Evolutionary conservation across 169 alveolate species (phyloP).

Genomic region (Cryptosporidium sp.): DNA sequence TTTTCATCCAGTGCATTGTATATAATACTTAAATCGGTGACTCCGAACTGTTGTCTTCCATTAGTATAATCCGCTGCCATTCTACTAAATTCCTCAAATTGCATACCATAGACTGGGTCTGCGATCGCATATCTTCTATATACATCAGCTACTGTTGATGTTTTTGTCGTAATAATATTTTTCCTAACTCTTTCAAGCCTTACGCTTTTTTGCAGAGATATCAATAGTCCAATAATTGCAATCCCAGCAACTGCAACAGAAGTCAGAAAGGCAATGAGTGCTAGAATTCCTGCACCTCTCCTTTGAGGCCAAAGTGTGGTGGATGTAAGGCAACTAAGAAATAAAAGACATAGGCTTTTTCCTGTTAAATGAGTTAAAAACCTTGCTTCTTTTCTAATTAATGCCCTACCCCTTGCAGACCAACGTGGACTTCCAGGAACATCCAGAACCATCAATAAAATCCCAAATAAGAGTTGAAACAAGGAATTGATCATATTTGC

Average conservation of each 20-base stretch:
- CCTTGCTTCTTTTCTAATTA: conserved; percentile 85
- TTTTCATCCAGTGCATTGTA: conserved; percentile 91
- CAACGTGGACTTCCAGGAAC: conserved; percentile 93
- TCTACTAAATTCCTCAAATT: conserved; percentile 90
- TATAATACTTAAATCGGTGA: conserved; percentile 88
- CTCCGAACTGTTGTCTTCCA: conserved; percentile 88
- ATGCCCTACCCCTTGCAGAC: conserved; percentile 89
- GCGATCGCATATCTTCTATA: conserved; percentile 89
- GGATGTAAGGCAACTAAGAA: conserved; percentile 79
- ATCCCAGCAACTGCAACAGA: conserved; percentile 84
- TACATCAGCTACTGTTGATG: conserved; percentile 88
- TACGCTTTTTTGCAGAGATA: conserved; percentile 87
- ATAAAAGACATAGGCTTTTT: conserved; percentile 86
- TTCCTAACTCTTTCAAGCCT: conserved; percentile 88
- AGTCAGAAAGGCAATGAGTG: conserved; percentile 79
- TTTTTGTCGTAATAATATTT: conserved; percentile 79
- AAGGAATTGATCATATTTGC: conserved; percentile 82
- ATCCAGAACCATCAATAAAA: conserved; percentile 88
- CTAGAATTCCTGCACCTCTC: conserved; percentile 75
- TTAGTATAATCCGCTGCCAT: conserved; percentile 90
- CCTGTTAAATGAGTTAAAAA: conserved; percentile 89
- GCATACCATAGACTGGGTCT: conserved; percentile 93
- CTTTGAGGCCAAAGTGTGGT: conserved; percentile 80
- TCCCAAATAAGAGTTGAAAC: conserved; percentile 84
- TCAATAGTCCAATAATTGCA: conserved; percentile 86